These are phyloP conservation scores for Fusarium odoratissimum DNA, from an alignment of 2,329 filamentous ascomycete genomes.

Conservation along the genomic window DNA sequence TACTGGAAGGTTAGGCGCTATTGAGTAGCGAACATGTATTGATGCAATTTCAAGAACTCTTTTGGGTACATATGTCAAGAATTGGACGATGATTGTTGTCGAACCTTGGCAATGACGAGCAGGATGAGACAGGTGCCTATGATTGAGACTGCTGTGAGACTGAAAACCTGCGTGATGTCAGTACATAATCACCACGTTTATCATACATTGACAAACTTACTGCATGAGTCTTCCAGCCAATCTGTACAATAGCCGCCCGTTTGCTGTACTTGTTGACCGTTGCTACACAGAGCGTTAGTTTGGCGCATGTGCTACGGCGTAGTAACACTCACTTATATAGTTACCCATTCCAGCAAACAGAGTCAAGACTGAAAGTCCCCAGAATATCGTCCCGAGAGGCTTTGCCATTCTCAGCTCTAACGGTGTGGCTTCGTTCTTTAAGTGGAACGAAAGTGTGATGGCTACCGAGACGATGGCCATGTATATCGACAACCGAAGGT, in stretches of 20 bases:
- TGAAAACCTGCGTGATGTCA: slow-evolving; percentile 64
- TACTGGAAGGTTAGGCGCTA: slow-evolving; percentile 15
- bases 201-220: slow-evolving; percentile 59
- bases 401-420: slow-evolving; percentile 82
- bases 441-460: slow-evolving; percentile 92
- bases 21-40: slow-evolving; percentile 20
- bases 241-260: slow-evolving; percentile 86
- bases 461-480: slow-evolving; percentile 91
- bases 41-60: neutral
- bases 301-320: neutral
- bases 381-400: slow-evolving; percentile 90
- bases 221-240: slow-evolving; percentile 90
- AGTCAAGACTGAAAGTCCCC: slow-evolving; percentile 82
- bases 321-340: slow-evolving; percentile 74
- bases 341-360: slow-evolving; percentile 83
- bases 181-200: neutral
- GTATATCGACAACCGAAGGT: slow-evolving; percentile 88
- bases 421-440: slow-evolving; percentile 76
- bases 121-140: slow-evolving; percentile 74
- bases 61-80: slow-evolving; percentile 6
- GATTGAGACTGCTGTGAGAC: slow-evolving; percentile 70
- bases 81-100: slow-evolving; percentile 31
- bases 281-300: slow-evolving; percentile 52
- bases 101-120: slow-evolving; percentile 60
- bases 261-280: slow-evolving; percentile 83